Percentiles rank a stretch among this genome's conserved stretches.
Conservation (phyloP, 176 grass and related monocot genomes). For the Bonia amplexicaulis region DNA sequence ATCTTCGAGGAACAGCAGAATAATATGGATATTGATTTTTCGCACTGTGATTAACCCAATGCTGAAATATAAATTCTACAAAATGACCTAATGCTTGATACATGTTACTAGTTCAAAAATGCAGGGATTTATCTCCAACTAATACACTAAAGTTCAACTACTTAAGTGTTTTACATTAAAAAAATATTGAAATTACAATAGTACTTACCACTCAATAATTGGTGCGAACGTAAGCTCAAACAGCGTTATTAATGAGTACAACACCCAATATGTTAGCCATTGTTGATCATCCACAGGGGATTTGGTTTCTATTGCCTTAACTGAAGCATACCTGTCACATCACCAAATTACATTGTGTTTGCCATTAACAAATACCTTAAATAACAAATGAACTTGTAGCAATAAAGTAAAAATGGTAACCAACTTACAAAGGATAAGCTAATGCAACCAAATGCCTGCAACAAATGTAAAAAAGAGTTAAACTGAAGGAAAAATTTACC, state of each 20-base stretch:
- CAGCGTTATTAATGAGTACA: conserved; percentile 65
- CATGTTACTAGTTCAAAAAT: not conserved
- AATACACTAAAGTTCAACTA: not conserved
- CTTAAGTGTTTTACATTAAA: not conserved
- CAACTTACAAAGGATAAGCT: conserved; percentile 71
- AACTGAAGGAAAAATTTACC: not conserved
- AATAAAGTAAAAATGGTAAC: not conserved
- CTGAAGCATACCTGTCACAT: conserved; percentile 58
- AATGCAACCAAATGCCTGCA: conserved; percentile 64
- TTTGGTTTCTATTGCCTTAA: conserved; percentile 64
- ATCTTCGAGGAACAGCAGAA: not conserved
- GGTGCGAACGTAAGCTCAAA: conserved; percentile 67
- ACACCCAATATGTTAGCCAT: conserved; percentile 82
- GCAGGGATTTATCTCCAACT: not conserved
- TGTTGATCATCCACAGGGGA: conserved; percentile 67
- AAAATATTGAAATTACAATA: not conserved
- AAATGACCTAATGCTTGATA: not conserved
- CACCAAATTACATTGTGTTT: not conserved
- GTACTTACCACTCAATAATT: conserved; percentile 53
- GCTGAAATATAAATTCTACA: not conserved
- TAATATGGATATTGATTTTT: not conserved
- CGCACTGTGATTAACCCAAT: not conserved
- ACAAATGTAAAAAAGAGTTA: not conserved
- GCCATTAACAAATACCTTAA: not conserved
- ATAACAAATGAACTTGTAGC: not conserved